These are phyloP conservation scores for Potentilla sterilis DNA, from an alignment of 306 rosid species.

Conservation along the genomic window DNA sequence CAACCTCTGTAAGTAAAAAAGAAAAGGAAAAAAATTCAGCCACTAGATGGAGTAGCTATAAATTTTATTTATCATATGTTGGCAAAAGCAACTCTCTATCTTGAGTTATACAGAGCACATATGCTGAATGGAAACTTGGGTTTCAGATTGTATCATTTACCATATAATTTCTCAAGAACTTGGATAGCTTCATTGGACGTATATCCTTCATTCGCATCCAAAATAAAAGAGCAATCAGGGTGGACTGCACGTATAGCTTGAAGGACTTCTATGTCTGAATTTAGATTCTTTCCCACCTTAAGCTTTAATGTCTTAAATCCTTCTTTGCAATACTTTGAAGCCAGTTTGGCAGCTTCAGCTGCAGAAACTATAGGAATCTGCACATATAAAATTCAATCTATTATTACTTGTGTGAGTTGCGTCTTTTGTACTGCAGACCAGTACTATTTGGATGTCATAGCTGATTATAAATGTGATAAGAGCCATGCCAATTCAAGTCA, in stretches of 20 bases:
- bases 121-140: slow-evolving; percentile 2
- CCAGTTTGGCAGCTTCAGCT: slow-evolving; percentile 73
- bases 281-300: slow-evolving; percentile 84
- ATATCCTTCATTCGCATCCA: slow-evolving; percentile 95
- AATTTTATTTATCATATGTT: slow-evolving; percentile 1
- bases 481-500: background rate
- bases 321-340: slow-evolving; percentile 66
- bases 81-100: background rate
- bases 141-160: slow-evolving; percentile 35
- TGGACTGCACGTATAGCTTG: slow-evolving; percentile 72
- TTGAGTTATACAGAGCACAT: slow-evolving; percentile 20
- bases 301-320: slow-evolving; percentile 83
- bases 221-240: slow-evolving; percentile 74
- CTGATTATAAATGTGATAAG: background rate
- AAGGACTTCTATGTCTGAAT: slow-evolving; percentile 80
- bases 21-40: slow-evolving; percentile 6
- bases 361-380: slow-evolving; percentile 91
- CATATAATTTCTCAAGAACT: slow-evolving; percentile 78
- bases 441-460: background rate
- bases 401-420: background rate
- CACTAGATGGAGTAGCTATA: slow-evolving; percentile 9
- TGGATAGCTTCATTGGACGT: slow-evolving; percentile 73
- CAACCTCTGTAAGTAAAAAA: slow-evolving; percentile 50
- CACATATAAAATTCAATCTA: slow-evolving; percentile 21
- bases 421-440: background rate